phyloP scores from a whole-genome alignment of 768 basidiomycete genomes.

The Termitomyces sp. region DNA sequence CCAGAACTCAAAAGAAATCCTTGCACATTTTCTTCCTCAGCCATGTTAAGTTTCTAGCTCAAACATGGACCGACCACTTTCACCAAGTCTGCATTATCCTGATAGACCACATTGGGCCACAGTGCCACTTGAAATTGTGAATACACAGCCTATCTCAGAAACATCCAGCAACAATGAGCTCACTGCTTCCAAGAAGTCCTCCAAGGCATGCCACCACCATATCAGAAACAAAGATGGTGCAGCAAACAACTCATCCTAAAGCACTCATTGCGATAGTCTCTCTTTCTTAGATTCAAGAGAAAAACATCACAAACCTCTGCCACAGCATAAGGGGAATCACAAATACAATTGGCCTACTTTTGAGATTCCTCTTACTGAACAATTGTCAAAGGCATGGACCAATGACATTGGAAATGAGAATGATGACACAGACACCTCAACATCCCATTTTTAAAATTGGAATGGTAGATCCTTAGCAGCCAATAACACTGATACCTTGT shows the following conservation, averaged over 20 bases:
- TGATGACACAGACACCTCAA: too few relatives aligned
- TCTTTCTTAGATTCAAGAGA: too few relatives aligned
- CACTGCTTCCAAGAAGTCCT: neutral
- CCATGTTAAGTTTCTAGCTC: conserved; percentile 2
- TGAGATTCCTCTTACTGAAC: neutral
- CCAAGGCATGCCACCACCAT: neutral
- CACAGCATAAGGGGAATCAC: neutral
- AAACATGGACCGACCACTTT: neutral
- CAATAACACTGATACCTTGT: neutral
- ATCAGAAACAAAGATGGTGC: neutral
- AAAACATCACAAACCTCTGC: conserved; percentile 3
- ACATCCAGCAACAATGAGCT: neutral
- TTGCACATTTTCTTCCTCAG: conserved; percentile 27
- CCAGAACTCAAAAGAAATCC: conserved; percentile 30
- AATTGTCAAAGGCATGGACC: too few relatives aligned
- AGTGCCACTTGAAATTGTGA: too few relatives aligned
- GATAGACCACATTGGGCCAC: too few relatives aligned
- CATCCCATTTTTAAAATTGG: too few relatives aligned
- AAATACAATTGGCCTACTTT: neutral
- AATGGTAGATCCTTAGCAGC: neutral
- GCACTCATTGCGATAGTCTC: neutral
- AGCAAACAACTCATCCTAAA: neutral
- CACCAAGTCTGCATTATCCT: conserved; percentile 5
- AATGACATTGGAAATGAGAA: too few relatives aligned
- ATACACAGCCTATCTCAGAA: too few relatives aligned